Percentiles rank a stretch among this genome's conserved stretches.
phyloP scores from a whole-genome alignment of 2,329 filamentous ascomycete genomes.

The Trichoderma asperellum region DNA sequence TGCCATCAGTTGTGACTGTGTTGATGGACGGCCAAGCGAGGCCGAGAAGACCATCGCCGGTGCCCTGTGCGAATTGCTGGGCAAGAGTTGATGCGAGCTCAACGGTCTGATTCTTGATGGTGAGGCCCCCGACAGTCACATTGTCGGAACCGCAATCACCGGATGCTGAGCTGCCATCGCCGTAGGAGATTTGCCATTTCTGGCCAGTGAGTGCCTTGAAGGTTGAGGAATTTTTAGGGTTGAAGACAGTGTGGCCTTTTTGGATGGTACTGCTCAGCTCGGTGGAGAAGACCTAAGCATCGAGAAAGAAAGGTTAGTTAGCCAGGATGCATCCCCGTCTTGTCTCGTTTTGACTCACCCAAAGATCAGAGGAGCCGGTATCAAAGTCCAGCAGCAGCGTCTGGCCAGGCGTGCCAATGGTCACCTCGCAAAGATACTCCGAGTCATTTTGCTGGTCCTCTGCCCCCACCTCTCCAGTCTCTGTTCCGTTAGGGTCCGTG shows the following conservation, averaged over 20 bases:
- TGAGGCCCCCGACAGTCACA: conserved; percentile 48
- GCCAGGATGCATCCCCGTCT: background rate
- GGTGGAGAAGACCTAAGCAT: conserved; percentile 51
- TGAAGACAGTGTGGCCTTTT: conserved; percentile 47
- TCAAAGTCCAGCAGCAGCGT: conserved; percentile 33
- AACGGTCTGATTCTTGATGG: conserved; percentile 48
- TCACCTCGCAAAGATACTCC: conserved; percentile 30
- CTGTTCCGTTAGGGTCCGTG: background rate
- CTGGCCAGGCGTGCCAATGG: conserved; percentile 33
- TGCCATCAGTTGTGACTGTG: conserved; percentile 45
- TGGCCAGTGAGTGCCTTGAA: conserved; percentile 43
- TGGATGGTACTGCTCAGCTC: conserved; percentile 44
- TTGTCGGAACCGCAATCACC: conserved; percentile 50
- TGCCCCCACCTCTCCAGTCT: conserved; percentile 11
- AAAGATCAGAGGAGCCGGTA: conserved; percentile 38
- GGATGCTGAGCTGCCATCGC: conserved; percentile 48
- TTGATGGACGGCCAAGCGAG: conserved; percentile 50
- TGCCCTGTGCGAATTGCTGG: conserved; percentile 43
- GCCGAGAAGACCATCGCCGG: conserved; percentile 51
- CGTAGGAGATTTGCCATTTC: conserved; percentile 50
- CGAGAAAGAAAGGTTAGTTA: background rate
- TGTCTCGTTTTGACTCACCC: conserved; percentile 33
- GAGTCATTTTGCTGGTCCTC: conserved; percentile 30
- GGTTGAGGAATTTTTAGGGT: conserved; percentile 45
- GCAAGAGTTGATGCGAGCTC: conserved; percentile 49